Evolutionary conservation across 2,329 filamentous ascomycete species (phyloP).

Genomic region (Trichoderma sp.): DNA sequence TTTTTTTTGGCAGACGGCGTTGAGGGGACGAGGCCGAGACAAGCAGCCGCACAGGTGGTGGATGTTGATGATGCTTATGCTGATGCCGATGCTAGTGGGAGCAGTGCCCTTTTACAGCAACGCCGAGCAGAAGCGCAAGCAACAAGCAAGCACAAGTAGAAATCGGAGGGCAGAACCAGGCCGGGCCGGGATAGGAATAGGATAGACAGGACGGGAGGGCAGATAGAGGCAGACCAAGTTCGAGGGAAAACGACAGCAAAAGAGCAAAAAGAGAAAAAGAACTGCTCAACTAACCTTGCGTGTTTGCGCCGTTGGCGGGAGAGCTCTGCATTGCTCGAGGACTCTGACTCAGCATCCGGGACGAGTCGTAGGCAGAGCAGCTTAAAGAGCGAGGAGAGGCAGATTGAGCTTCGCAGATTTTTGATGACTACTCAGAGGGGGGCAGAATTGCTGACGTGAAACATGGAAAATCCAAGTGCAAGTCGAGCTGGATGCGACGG

Average conservation of each 20-base stretch:
- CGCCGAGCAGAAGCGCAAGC: not conserved
- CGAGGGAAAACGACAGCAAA: not conserved
- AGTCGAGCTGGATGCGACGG: constrained; percentile 19
- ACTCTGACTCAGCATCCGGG: constrained; percentile 25
- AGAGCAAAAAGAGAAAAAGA: not conserved
- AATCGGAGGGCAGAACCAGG: not conserved
- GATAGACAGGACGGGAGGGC: not conserved
- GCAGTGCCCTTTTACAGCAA: not conserved
- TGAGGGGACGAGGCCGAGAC: not conserved
- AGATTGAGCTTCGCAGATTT: constrained; percentile 5
- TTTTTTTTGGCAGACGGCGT: not conserved
- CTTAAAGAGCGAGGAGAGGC: constrained; percentile 6
- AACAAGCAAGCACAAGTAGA: not conserved
- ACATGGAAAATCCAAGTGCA: constrained; percentile 12
- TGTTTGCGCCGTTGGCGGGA: constrained; percentile 24
- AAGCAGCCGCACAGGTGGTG: not conserved
- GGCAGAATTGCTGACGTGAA: constrained; percentile 22
- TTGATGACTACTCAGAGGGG: constrained; percentile 22
- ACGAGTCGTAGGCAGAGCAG: not conserved
- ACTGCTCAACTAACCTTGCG: constrained; percentile 21
- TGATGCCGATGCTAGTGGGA: not conserved
- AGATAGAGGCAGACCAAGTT: not conserved
- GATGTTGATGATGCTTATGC: not conserved
- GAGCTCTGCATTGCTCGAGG: constrained; percentile 26
- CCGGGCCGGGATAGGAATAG: not conserved